Conservation (phyloP, 1,139 yeast species). For the Sugiyamaella grinbergsii region DNA sequence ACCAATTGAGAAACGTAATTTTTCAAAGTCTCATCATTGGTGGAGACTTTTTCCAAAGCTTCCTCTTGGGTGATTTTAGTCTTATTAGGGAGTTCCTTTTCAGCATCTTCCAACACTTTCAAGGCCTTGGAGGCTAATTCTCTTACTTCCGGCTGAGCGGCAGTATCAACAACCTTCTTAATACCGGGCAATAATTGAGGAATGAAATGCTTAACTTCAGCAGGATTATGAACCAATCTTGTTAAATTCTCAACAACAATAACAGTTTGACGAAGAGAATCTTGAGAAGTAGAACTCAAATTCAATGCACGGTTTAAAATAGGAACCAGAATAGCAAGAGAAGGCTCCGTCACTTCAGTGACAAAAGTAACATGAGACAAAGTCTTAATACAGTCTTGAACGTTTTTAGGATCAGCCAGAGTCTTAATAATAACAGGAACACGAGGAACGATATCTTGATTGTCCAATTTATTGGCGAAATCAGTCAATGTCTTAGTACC, state of each 20-base stretch:
- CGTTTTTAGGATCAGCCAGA: slow-evolving; percentile 84
- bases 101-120: slow-evolving; percentile 78
- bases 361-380: slow-evolving; percentile 94
- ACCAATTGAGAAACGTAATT: slow-evolving; percentile 60
- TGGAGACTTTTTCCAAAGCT: slow-evolving; percentile 48
- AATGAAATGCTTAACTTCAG: slow-evolving; percentile 85
- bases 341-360: slow-evolving; percentile 97
- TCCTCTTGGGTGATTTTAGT: slow-evolving; percentile 66
- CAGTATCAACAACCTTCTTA: slow-evolving; percentile 81
- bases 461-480: slow-evolving; percentile 82
- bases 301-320: slow-evolving; percentile 88
- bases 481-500: slow-evolving; percentile 71
- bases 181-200: slow-evolving; percentile 90
- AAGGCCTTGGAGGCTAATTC: slow-evolving; percentile 87
- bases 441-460: slow-evolving; percentile 87
- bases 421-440: slow-evolving; percentile 84
- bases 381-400: slow-evolving; percentile 85
- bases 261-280: slow-evolving; percentile 94
- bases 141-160: slow-evolving; percentile 96
- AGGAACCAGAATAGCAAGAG: slow-evolving; percentile 86
- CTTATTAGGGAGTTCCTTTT: slow-evolving; percentile 65
- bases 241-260: slow-evolving; percentile 95
- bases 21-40: slow-evolving; percentile 44
- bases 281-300: slow-evolving; percentile 88
- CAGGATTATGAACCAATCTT: slow-evolving; percentile 88